These are phyloP conservation scores for Neurospora discreta DNA, from an alignment of 495 filamentous ascomycete genomes.

Conservation along the genomic window DNA sequence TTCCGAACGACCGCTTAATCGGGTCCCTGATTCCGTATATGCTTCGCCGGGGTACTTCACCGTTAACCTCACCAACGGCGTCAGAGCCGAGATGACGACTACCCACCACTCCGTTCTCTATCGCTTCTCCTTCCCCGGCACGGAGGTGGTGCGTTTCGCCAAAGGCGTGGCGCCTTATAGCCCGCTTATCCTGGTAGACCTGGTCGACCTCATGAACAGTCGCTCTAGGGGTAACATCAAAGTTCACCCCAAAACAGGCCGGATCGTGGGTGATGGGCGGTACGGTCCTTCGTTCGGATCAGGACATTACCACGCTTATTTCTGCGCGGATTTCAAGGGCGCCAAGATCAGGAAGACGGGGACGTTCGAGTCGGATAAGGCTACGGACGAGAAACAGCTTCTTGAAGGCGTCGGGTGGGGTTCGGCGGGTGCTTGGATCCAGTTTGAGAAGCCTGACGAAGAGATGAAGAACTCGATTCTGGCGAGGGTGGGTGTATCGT, in stretches of 20 bases:
- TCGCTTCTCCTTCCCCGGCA: conserved; percentile 49
- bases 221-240: conserved; percentile 46
- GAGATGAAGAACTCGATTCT: conserved; percentile 28
- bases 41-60: conserved; percentile 61
- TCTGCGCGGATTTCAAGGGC: conserved; percentile 61
- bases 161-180: conserved; percentile 28
- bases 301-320: conserved; percentile 47
- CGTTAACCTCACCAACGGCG: conserved; percentile 46
- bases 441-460: conserved; percentile 35
- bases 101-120: conserved; percentile 56
- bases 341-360: conserved; percentile 48
- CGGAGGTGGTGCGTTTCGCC: neutral
- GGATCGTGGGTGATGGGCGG: conserved; percentile 51
- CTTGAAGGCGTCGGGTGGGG: conserved; percentile 34
- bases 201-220: conserved; percentile 51
- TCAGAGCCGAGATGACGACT: conserved; percentile 64
- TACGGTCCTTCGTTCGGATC: conserved; percentile 60
- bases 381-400: conserved; percentile 32
- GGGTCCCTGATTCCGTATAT: conserved; percentile 39
- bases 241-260: conserved; percentile 39
- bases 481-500: conserved; percentile 56
- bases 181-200: conserved; percentile 52
- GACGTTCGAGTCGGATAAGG: conserved; percentile 35
- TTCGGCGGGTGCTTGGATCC: conserved; percentile 51
- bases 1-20: conserved; percentile 33